Conservation (phyloP, 805 yeast genomes). For the Lipomyces yamadae region DNA sequence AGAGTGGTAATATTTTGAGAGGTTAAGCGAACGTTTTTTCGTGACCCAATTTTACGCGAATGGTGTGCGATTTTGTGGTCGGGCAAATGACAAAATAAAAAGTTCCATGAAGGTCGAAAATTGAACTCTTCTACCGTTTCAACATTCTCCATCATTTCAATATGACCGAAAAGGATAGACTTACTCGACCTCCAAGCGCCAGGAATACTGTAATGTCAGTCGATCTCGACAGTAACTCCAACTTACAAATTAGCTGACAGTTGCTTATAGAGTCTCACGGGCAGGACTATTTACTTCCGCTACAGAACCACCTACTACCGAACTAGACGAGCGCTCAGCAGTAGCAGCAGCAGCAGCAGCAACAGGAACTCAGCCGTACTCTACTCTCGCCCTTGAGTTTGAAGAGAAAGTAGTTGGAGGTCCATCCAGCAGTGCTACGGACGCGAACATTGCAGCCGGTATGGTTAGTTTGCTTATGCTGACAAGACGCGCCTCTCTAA, state of each 20-base stretch:
- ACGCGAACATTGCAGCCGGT: not conserved
- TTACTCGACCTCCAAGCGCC: conserved; percentile 1
- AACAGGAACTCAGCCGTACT: not conserved
- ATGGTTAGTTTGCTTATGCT: not conserved
- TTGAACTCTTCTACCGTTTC: not conserved
- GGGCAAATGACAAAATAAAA: no score
- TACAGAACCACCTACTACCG: not conserved
- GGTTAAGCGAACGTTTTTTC: not conserved
- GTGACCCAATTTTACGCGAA: not conserved
- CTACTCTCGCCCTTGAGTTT: conserved; percentile 6
- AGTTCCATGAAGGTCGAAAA: not conserved
- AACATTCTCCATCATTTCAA: not conserved
- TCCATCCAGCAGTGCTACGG: not conserved
- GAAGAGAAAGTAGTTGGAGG: not conserved
- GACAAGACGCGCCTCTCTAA: not conserved
- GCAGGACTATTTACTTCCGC: not conserved
- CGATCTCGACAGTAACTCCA: no score
- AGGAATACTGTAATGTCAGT: conserved; percentile 6
- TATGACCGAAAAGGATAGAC: not conserved
- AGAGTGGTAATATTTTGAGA: no score
- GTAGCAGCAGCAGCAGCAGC: no score
- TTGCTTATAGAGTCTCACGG: conserved; percentile 2
- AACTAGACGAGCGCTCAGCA: not conserved
- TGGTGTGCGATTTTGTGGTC: not conserved
- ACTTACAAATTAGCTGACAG: not conserved